phyloP scores from a whole-genome alignment of 2,329 filamentous ascomycete genomes.

The Arthrobotrys sphaeroides region DNA sequence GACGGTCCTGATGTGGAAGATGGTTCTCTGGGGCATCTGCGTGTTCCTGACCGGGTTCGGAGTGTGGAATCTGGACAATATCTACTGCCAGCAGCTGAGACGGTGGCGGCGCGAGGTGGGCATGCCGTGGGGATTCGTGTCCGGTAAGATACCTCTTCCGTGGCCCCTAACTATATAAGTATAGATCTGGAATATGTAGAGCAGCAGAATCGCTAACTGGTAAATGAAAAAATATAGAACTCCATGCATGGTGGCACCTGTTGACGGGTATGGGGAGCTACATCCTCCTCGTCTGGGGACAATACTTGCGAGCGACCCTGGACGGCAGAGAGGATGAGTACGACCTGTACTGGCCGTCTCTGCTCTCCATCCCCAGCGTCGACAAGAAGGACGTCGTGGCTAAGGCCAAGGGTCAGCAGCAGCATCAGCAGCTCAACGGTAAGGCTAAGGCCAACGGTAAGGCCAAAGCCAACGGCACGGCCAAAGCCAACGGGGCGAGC shows the following conservation, averaged over 20 bases:
- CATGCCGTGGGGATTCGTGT: slow-evolving; percentile 80
- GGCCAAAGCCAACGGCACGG: slow-evolving; percentile 19
- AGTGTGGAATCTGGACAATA: slow-evolving; percentile 82
- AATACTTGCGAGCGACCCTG: slow-evolving; percentile 78
- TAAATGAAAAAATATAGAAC: slow-evolving; percentile 58
- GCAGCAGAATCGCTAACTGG: not conserved
- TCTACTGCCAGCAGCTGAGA: slow-evolving; percentile 74
- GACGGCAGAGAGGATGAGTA: slow-evolving; percentile 78
- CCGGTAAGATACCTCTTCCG: slow-evolving; percentile 60
- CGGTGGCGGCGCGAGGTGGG: slow-evolving; percentile 74
- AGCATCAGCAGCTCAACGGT: slow-evolving; percentile 21
- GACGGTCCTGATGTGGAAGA: slow-evolving; percentile 76
- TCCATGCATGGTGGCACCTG: slow-evolving; percentile 69
- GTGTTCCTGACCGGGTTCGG: slow-evolving; percentile 79
- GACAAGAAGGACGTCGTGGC: slow-evolving; percentile 28
- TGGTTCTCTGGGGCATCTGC: slow-evolving; percentile 74
- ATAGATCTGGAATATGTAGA: not conserved
- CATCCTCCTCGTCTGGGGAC: slow-evolving; percentile 81
- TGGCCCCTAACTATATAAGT: slow-evolving; percentile 3
- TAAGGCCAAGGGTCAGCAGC: too few relatives aligned
- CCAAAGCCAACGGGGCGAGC: slow-evolving; percentile 9
- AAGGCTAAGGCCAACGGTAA: slow-evolving; percentile 7
- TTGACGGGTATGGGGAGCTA: slow-evolving; percentile 86
- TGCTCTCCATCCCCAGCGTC: slow-evolving; percentile 67
- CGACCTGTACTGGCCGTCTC: slow-evolving; percentile 74